A percentile compares a stretch with the other conserved stretches of the same genome.
Conservation (phyloP, 78 protist genomes). For the Dictyostelium capitatum region DNA sequence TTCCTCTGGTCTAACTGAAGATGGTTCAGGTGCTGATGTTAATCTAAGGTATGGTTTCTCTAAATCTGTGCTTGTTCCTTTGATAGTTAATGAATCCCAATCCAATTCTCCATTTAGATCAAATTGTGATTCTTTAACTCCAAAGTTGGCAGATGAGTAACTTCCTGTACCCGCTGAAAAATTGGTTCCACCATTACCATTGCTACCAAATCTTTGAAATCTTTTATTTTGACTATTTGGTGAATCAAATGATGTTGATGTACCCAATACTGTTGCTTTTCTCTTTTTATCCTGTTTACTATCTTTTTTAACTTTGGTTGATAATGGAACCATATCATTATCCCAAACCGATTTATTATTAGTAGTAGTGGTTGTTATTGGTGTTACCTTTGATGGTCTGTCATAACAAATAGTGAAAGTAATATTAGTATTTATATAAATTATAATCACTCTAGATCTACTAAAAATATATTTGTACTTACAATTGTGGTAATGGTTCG, state of each 20-base stretch:
- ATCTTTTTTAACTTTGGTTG: slow-evolving; percentile 19
- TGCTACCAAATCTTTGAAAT: slow-evolving; percentile 8
- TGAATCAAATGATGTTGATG: slow-evolving; percentile 19
- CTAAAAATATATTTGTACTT: no score
- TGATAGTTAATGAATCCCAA: slow-evolving; percentile 81
- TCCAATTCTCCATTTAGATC: slow-evolving; percentile 26
- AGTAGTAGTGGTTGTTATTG: neutral
- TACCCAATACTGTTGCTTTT: neutral
- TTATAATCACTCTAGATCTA: no score
- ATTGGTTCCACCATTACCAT: neutral
- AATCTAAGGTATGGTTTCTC: slow-evolving; percentile 83
- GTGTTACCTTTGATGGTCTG: neutral
- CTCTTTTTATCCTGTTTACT: slow-evolving; percentile 13
- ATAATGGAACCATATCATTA: slow-evolving; percentile 40
- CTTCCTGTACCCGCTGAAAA: neutral
- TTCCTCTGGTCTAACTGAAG: slow-evolving; percentile 83
- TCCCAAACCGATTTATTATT: neutral
- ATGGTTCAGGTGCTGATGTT: slow-evolving; percentile 87
- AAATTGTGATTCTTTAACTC: neutral
- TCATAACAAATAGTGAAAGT: neutral
- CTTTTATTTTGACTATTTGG: slow-evolving; percentile 21
- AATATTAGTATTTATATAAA: neutral
- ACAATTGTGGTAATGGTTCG: slow-evolving; percentile 37
- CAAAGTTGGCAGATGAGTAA: slow-evolving; percentile 3
- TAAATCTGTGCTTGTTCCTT: slow-evolving; percentile 71